phyloP scores from a whole-genome alignment of 148 eudicot species.

The Rhododendron mucronatum region DNA sequence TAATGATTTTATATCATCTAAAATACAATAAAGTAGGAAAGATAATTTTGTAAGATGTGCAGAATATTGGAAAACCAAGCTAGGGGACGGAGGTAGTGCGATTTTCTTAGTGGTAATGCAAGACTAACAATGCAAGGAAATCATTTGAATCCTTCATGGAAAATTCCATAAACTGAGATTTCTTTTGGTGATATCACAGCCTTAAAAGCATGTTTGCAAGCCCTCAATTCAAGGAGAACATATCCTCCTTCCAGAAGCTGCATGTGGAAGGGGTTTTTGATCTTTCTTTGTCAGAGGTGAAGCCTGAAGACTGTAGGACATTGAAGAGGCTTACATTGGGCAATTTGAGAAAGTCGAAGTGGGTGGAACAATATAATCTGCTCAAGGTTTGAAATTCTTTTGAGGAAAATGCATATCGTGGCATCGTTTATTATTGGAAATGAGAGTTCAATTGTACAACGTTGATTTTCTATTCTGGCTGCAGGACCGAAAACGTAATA shows the following conservation, averaged over 20 bases:
- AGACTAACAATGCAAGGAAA: neutral
- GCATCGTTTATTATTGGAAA: neutral
- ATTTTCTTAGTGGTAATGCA: neutral
- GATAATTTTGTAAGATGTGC: neutral
- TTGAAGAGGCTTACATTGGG: constrained; percentile 63
- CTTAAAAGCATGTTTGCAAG: constrained; percentile 62
- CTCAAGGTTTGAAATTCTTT: constrained; percentile 53
- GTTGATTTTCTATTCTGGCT: constrained; percentile 18
- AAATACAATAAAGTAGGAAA: neutral
- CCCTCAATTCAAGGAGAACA: constrained; percentile 60
- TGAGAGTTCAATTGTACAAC: neutral
- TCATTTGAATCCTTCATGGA: neutral
- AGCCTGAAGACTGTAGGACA: constrained; percentile 49
- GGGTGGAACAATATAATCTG: constrained; percentile 69
- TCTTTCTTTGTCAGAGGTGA: constrained; percentile 41
- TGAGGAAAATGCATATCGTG: neutral
- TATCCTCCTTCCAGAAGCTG: constrained; percentile 69
- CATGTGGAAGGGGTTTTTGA: constrained; percentile 79
- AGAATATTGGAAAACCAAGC: neutral
- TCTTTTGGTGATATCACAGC: constrained; percentile 30
- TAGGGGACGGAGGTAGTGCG: neutral
- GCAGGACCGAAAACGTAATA: constrained; percentile 45
- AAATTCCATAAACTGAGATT: neutral
- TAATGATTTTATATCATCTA: neutral
- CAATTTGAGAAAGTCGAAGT: constrained; percentile 51